Evolutionary conservation across 2,329 filamentous ascomycete species (phyloP).

Genomic region (Aspergillus awamori): DNA sequence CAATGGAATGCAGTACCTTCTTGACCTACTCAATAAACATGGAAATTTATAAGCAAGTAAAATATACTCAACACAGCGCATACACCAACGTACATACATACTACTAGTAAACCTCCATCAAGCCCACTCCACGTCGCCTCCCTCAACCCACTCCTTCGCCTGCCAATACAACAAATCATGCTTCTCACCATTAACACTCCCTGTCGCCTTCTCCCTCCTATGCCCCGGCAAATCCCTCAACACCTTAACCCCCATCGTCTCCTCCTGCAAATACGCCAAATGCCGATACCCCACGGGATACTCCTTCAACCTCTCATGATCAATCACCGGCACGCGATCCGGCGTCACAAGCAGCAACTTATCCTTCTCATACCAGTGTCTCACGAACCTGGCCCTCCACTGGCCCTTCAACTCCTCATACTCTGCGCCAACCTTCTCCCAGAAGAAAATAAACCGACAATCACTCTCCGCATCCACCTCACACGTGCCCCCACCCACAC

Average conservation of each 20-base stretch:
- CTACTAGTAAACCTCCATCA: too few relatives aligned
- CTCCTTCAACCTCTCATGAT: slow-evolving; percentile 43
- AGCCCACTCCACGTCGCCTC: slow-evolving; percentile 31
- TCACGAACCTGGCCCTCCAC: slow-evolving; percentile 52
- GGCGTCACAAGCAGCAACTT: slow-evolving; percentile 53
- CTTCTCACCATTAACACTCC: slow-evolving; percentile 42
- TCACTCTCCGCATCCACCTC: slow-evolving; percentile 53
- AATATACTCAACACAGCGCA: too few relatives aligned
- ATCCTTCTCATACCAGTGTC: slow-evolving; percentile 58
- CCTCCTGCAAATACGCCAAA: slow-evolving; percentile 48
- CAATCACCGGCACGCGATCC: slow-evolving; percentile 44
- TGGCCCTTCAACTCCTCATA: slow-evolving; percentile 23
- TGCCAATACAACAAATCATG: slow-evolving; percentile 52
- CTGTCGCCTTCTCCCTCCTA: slow-evolving; percentile 34
- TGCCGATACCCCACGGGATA: slow-evolving; percentile 52
- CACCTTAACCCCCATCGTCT: slow-evolving; percentile 51
- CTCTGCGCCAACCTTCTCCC: slow-evolving; percentile 38
- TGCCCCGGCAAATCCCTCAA: slow-evolving; percentile 52
- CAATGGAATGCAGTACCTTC: too few relatives aligned
- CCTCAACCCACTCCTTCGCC: slow-evolving; percentile 51
- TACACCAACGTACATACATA: too few relatives aligned
- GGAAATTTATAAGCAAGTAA: too few relatives aligned
- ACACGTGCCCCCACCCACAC: slow-evolving; percentile 35
- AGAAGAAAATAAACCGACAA: slow-evolving; percentile 53
- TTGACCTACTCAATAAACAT: too few relatives aligned